Evolutionary conservation across 2,329 filamentous ascomycete species (phyloP).

Genomic region (Trichoderma sp.): DNA sequence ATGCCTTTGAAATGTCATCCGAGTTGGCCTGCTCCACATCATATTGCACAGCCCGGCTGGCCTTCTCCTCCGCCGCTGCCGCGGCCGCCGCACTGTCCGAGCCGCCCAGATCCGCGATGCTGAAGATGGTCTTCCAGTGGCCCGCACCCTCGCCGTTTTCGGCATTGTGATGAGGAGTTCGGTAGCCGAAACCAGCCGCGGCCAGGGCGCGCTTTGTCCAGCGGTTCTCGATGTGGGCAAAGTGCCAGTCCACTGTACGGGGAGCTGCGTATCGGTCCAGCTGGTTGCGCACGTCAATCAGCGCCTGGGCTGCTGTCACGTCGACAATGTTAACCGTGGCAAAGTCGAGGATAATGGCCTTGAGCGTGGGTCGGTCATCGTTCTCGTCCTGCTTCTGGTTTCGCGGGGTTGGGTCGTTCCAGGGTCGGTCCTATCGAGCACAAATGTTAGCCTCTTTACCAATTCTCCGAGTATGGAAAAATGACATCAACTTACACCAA

Average conservation of each 20-base stretch:
- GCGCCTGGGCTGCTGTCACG: slow-evolving; percentile 51
- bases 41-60: slow-evolving; percentile 22
- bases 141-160: slow-evolving; percentile 26
- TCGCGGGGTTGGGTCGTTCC: slow-evolving; percentile 52
- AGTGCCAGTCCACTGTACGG: slow-evolving; percentile 47
- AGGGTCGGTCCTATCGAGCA: slow-evolving; percentile 46
- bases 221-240: slow-evolving; percentile 51
- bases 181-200: slow-evolving; percentile 51
- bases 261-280: slow-evolving; percentile 50
- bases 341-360: slow-evolving; percentile 55
- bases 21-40: slow-evolving; percentile 31
- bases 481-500: background rate
- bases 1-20: slow-evolving; percentile 23
- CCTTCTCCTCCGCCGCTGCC: slow-evolving; percentile 62
- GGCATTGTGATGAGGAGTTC: slow-evolving; percentile 29
- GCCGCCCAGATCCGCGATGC: slow-evolving; percentile 81
- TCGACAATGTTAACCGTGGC: slow-evolving; percentile 54
- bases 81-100: slow-evolving; percentile 54
- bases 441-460: background rate
- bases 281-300: slow-evolving; percentile 53
- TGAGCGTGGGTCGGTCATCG: slow-evolving; percentile 47
- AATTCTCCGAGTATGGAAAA: background rate
- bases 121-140: slow-evolving; percentile 76
- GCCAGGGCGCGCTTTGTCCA: slow-evolving; percentile 57
- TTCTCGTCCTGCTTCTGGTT: slow-evolving; percentile 30